These are phyloP conservation scores for Pholiota adiposa DNA, from an alignment of 1,284 basidiomycete genomes.

Conservation along the genomic window DNA sequence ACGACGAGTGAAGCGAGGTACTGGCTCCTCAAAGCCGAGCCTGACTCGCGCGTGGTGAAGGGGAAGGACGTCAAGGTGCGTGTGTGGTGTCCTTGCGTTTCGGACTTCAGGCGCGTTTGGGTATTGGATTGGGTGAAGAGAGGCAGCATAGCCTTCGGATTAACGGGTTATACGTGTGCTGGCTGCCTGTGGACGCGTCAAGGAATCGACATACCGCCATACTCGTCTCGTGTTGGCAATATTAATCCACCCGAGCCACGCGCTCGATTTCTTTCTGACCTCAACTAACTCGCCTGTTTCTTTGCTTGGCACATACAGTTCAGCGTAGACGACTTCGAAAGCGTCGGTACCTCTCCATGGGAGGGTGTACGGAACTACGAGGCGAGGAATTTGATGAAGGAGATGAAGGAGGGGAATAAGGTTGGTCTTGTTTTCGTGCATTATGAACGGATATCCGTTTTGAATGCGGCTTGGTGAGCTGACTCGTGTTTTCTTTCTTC, in stretches of 20 bases:
- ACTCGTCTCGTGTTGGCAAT: background rate
- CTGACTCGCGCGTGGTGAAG: constrained; percentile 85
- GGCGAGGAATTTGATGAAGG: constrained; percentile 91
- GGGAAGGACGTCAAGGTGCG: constrained; percentile 89
- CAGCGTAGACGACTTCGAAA: constrained; percentile 88
- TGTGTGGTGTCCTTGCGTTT: constrained; percentile 7
- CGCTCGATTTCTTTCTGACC: background rate
- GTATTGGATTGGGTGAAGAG: background rate
- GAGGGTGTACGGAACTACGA: constrained; percentile 93
- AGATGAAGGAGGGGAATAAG: constrained; percentile 87
- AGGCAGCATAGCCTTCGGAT: background rate
- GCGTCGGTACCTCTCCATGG: constrained; percentile 79
- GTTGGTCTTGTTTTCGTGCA: too few relatives aligned
- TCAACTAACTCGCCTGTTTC: too few relatives aligned
- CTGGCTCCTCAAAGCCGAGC: constrained; percentile 94
- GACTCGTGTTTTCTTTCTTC: background rate
- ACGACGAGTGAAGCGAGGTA: constrained; percentile 32
- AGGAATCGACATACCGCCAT: background rate
- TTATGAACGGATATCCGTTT: too few relatives aligned
- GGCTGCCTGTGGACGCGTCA: too few relatives aligned
- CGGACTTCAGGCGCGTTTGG: background rate
- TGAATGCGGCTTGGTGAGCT: too few relatives aligned
- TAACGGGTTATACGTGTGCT: too few relatives aligned
- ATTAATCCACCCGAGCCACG: background rate
- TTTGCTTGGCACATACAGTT: constrained; percentile 78